phyloP scores from a whole-genome alignment of 2,329 filamentous ascomycete species.

The Onygenales sp. region DNA sequence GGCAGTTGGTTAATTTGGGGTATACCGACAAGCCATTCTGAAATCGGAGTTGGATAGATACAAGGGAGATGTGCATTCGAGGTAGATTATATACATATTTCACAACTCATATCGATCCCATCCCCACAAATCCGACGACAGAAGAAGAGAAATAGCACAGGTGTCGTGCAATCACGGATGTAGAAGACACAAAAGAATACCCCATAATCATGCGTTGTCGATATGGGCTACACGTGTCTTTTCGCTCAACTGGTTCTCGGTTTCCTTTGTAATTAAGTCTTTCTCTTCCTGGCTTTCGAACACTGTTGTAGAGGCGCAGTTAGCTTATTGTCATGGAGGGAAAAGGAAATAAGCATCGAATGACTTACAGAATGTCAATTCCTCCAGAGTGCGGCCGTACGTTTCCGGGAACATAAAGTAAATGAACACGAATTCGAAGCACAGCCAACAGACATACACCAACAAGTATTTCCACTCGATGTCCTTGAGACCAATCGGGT shows the following conservation, averaged over 20 bases:
- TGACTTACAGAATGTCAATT: conserved; percentile 6
- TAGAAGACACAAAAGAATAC: too few relatives aligned
- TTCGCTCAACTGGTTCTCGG: not conserved
- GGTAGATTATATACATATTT: too few relatives aligned
- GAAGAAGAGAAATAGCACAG: too few relatives aligned
- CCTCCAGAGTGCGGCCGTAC: conserved; percentile 31
- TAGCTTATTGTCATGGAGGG: not conserved
- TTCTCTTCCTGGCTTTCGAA: conserved; percentile 2
- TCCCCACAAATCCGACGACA: too few relatives aligned
- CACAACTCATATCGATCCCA: too few relatives aligned
- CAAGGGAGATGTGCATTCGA: too few relatives aligned
- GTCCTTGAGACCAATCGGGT: conserved; percentile 32
- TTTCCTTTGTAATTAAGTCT: not conserved
- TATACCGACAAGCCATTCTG: too few relatives aligned
- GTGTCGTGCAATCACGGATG: too few relatives aligned
- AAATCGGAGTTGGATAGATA: too few relatives aligned
- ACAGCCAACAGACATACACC: conserved; percentile 30
- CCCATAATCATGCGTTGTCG: too few relatives aligned
- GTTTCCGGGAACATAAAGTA: conserved; percentile 35
- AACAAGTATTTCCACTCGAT: conserved; percentile 32
- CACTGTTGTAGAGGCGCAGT: not conserved
- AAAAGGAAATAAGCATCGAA: not conserved
- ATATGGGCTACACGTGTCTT: not conserved
- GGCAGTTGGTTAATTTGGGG: too few relatives aligned
- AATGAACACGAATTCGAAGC: conserved; percentile 28